phyloP scores from a whole-genome alignment of 768 basidiomycete species.

The Mycena leptocephala region DNA sequence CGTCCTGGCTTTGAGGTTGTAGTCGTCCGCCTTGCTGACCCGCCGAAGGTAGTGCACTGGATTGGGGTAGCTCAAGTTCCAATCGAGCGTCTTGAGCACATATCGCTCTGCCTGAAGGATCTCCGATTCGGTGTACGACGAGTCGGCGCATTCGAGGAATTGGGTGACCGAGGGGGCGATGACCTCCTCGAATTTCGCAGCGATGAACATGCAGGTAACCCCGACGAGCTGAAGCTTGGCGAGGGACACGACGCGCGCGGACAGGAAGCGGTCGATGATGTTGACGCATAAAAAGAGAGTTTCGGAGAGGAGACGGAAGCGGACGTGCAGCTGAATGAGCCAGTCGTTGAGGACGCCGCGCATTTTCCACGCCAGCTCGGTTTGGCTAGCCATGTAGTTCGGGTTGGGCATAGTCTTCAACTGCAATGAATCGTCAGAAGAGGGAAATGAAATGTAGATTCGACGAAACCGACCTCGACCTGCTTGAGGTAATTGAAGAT shows the following conservation, averaged over 20 bases:
- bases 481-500: conserved; percentile 94
- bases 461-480: conserved; percentile 77
- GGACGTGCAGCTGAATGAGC: conserved; percentile 95
- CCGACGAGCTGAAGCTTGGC: conserved; percentile 97
- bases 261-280: conserved; percentile 90
- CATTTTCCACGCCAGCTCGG: conserved; percentile 97
- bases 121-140: conserved; percentile 89
- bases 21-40: conserved; percentile 96
- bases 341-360: conserved; percentile 96
- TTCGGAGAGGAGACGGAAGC: conserved; percentile 94
- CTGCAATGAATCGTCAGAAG: conserved; percentile 52
- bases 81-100: conserved; percentile 93
- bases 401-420: conserved; percentile 90
- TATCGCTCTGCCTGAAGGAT: conserved; percentile 86
- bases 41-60: conserved; percentile 95
- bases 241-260: conserved; percentile 85
- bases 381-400: conserved; percentile 95
- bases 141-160: conserved; percentile 89
- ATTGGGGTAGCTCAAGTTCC: conserved; percentile 94
- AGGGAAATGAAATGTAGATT: not conserved
- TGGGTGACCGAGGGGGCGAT: conserved; percentile 92
- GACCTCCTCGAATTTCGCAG: conserved; percentile 97
- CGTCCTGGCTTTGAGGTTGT: conserved; percentile 93
- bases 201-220: conserved; percentile 93
- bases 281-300: conserved; percentile 96